Evolutionary conservation across 345 rosid genomes (phyloP), one percentile per base, ranked within the genome.

Genomic region (Sisymbrium irio): DNA sequence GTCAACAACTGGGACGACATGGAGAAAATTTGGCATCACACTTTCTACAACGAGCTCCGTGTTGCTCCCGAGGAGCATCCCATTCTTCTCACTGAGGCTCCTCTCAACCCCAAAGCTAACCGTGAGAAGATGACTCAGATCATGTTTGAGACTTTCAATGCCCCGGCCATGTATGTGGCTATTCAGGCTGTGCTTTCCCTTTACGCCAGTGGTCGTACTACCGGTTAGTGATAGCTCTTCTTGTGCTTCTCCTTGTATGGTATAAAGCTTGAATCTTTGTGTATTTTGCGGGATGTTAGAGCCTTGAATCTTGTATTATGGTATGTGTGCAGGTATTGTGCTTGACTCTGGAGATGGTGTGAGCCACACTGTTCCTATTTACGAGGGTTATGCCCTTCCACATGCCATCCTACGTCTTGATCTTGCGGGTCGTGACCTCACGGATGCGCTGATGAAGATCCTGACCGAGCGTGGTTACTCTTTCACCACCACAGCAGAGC

Each of bases 51-150:
- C 44, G 98, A 92, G 86, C 95, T 92, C 10, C 92, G 98, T 61
- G 98, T 93, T 69, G 97, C 98, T 30, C 98, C 98, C 0, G 97
- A 90, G 75, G 96, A 87, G 73, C 96, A 89, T 77, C 96, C 92
- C 0, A 84, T 89, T 44, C 77, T 89, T 3, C 85, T 93, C 2
- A 92, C 98, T 0, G 98, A 92, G 68, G 98, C 98, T 62, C 98
- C 98, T 63, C 85, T 92, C 62, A 92, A 89, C 74, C 98, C 98
- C n/a, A 92, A 92, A 81, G 98, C 98, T 60, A 92, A 92, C 66
- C 96, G 96, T 74, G 98, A 92, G 85, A 92, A 92, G 87, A 93
- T 93, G 98, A 92, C 98, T 40, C 98, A 92, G 61, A 91, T 89
- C 72, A 91, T 91, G 97, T 91, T 91, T 39, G 97, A 91, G 83